Base-by-base conservation (phyloP, 177 flowering plant genomes). In the Vitis hybrid region DNA sequence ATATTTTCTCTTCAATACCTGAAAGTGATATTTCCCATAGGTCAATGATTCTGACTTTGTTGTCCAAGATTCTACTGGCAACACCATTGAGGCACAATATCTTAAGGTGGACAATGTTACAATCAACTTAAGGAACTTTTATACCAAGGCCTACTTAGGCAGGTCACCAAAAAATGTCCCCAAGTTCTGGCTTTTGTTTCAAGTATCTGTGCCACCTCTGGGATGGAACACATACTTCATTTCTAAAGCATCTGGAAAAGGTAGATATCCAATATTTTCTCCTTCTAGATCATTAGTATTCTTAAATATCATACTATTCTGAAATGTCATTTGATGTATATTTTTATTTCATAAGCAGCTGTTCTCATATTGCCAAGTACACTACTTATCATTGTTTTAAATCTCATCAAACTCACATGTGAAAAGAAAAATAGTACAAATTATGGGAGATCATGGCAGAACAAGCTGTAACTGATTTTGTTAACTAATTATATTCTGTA, bases 161-260 rank as follows among this genome's bases (percentile, higher is more conserved):
- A 57, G 60, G 33, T 66, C 89, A 64, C 56, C 84, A 9, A 66
- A 70, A 17, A 55, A 70, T 55, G 84, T 24, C 28, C 93, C 97
- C 6, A 85, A 84, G 72, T 90, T 83, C 64, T 92, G 96, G 98
- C 87, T 94, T 70, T 67, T 77, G 64, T 92, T 94, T 76, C 86
- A 76, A 82, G 95, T 66, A 24, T 78, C 92, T 22, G 86, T 89
- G 73, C 96, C 91, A 14, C 90, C 97, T 66, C 76, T 94, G 66
- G 98, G 97, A 64, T 90, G 92, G 94, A 92, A 76, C 73, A 94
- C 97, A 7, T 92, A 86, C 76, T 90, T 92, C 75, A 77, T 94
- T 79, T 86, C 94, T 49, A 82, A 82, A 72, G 62, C 79, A 56
- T 53, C 77, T 33, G 78, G 66, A 47, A 77, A 61, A 76, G 90